Conservation (phyloP, 176 grass and related monocot species). For the Carex parvula region DNA sequence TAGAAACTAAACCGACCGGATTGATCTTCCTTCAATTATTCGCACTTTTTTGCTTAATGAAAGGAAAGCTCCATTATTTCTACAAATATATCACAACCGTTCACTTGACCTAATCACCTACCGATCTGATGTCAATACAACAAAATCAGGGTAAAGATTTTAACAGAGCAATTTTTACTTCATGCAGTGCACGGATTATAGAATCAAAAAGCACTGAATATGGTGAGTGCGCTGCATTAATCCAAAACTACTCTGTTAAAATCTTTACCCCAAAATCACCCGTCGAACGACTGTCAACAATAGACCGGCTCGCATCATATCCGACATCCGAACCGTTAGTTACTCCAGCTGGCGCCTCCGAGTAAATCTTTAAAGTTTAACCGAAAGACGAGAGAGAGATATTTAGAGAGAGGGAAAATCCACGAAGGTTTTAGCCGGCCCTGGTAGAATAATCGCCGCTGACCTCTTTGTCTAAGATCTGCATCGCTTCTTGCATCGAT, state of each 20-base stretch:
- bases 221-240: too few relatives aligned
- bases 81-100: background rate
- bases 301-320: background rate
- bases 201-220: too few relatives aligned
- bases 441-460: background rate
- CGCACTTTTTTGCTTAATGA: too few relatives aligned
- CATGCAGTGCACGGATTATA: too few relatives aligned
- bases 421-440: background rate
- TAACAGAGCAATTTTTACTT: too few relatives aligned
- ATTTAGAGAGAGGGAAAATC: background rate
- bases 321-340: background rate
- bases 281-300: background rate
- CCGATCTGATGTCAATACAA: background rate
- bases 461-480: background rate
- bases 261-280: background rate
- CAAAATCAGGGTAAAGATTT: background rate
- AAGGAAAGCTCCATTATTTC: background rate
- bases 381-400: background rate
- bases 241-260: too few relatives aligned
- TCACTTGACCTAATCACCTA: background rate
- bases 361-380: constrained; percentile 15
- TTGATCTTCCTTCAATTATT: too few relatives aligned
- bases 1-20: too few relatives aligned
- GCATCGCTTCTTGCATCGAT: background rate
- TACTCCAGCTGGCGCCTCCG: constrained; percentile 1